Evolutionary conservation across 768 basidiomycete species (phyloP), one percentile per base, ranked within the genome.

Genomic region (Boletellus sp.): DNA sequence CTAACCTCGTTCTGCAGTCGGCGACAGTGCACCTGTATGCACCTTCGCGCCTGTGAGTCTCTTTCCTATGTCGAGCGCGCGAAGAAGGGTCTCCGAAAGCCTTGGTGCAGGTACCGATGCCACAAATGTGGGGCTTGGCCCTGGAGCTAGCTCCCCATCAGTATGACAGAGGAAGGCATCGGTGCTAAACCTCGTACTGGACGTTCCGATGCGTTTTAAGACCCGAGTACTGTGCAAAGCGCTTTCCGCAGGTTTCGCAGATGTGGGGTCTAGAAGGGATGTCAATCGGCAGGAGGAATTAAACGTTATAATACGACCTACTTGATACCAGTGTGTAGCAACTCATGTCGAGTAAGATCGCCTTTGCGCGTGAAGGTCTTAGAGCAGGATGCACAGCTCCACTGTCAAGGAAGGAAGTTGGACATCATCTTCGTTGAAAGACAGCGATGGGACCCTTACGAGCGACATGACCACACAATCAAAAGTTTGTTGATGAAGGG

Each of bases 51-150:
- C 62, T 55, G 58, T 87, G 85, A 3, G 71, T 77, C 64, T 87
- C 84, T 59, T 76, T 79, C 48, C 74, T 72, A 57, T 88, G 86
- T 9, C 86, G 81, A 26, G 78, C 70, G 54, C 81, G 71, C 39
- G 86, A 87, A 0, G 86, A 87, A 11, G 84, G 85, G 57, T 88
- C 86, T 13, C 79, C 79, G 55, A 88, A 88, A 13, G 70, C 64
- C 26, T 76, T 70, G 10, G 45, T 48, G 58, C 85, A 87, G 19
- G 61, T 65, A 9, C 65, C 57, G 37, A 75, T 68, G 13, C 69
- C 71, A 56, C 87, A 89, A 6, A 45, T 45, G 56, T 72, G 76
- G 1, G 84, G 85, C 62, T 78, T 81, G 10, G 48, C 65, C 38
- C 69, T 70, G 13, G 80, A 76, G 48, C 84, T 85, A 47, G 37